Conservation (phyloP, 2,329 filamentous ascomycete genomes). For the Fusarium camptoceras region DNA sequence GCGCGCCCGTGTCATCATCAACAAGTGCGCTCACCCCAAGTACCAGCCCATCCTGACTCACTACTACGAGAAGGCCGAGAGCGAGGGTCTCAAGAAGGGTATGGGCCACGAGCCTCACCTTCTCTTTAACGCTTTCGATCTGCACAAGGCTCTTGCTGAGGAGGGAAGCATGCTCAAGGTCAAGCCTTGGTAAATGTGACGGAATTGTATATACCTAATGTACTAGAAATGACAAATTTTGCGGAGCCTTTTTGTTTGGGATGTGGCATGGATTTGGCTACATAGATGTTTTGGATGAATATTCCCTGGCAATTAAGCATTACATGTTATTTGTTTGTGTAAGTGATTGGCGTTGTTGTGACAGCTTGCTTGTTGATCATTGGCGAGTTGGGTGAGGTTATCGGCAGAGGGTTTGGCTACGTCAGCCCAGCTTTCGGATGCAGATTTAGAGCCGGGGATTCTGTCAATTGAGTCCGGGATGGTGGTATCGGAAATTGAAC, state of each 20-base stretch:
- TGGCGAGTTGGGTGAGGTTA: background rate
- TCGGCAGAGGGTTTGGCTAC: background rate
- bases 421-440: background rate
- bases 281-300: constrained; percentile 28
- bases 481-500: background rate
- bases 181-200: constrained; percentile 65
- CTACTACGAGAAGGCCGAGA: constrained; percentile 89
- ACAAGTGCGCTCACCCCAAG: constrained; percentile 86
- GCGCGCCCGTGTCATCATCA: constrained; percentile 85
- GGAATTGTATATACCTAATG: background rate
- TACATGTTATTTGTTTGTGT: constrained; percentile 9
- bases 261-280: constrained; percentile 7
- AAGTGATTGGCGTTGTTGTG: background rate
- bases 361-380: background rate
- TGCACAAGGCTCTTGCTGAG: constrained; percentile 85
- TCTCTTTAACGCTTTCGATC: constrained; percentile 87
- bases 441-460: background rate
- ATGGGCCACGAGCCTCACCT: constrained; percentile 92
- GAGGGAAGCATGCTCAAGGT: constrained; percentile 90
- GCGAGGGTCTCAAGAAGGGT: constrained; percentile 85
- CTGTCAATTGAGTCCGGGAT: background rate
- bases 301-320: constrained; percentile 28
- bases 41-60: constrained; percentile 85
- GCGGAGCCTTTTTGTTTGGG: constrained; percentile 17
- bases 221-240: constrained; percentile 31